Base-by-base conservation (phyloP, 768 basidiomycete genomes). In the Naganishia antarctica region DNA sequence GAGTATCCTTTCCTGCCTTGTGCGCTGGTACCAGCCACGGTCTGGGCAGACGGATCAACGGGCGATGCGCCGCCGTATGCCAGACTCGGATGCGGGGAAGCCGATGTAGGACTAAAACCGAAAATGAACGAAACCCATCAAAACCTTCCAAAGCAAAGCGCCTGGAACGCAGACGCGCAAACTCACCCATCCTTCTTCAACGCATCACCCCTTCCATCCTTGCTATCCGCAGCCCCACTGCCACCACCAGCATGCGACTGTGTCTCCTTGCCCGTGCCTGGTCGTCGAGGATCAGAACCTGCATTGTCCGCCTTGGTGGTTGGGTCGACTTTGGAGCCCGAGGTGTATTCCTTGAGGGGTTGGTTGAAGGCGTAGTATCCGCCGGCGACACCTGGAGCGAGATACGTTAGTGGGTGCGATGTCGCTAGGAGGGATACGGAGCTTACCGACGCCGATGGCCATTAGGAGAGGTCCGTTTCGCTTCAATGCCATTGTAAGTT, bases 291-390 rank as follows among this genome's bases (percentile, higher is more conserved):
- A 44, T 64, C 46, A 4, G 41, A 45, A 45, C 57, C 51, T 32
- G 59, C 28, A 11, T 71, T 64, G 18, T 72, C 41, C 47, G 75
- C 70, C 57, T 71, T 69, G 43, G 73, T 63, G 1, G 76, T 74
- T 40, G 67, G 60, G 26, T 70, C 65, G 66, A 67, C n/a, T n/a
- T n/a, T n/a, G n/a, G n/a, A 45, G 53, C 57, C 51, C 45, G 59
- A 45, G 13, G 72, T 64, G 18, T 72, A 46, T 51, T 77, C 70
- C 57, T 71, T 69, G 43, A 74, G 64, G 1, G 76, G 76, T 40
- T 68, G 60, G 26, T 70, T 66, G 66, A 67, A 74, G 62, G 74
- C 74, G 60, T 77, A 77, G 37, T 69, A 63, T 18, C 74, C 76
- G 5, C 67, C 67, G 23, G 70, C 64, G 28, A 74, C 70, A 63